Conservation (phyloP, 1,284 basidiomycete species). For the Cutaneotrichosporon cavernicola region DNA sequence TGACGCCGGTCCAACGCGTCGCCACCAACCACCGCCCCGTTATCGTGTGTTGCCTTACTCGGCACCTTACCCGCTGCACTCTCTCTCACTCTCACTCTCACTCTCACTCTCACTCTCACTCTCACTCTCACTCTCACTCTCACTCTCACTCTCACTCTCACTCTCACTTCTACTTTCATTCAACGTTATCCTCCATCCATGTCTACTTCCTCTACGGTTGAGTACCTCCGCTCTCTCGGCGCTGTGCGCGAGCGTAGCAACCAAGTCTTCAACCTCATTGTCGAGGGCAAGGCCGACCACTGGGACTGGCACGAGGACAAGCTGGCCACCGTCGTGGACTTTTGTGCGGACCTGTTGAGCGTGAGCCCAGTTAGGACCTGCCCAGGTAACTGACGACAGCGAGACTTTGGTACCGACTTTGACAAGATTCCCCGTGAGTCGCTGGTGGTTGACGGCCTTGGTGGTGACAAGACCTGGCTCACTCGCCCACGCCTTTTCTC, state of each 20-base stretch:
- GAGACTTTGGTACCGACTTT: slow-evolving; percentile 76
- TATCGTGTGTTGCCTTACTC: not conserved
- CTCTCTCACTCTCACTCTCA: not conserved
- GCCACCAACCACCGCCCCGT: not conserved
- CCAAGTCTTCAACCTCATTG: slow-evolving; percentile 73
- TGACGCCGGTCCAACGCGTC: not conserved
- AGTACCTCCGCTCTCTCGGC: slow-evolving; percentile 79
- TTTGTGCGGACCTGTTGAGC: slow-evolving; percentile 77
- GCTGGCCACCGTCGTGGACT: slow-evolving; percentile 70
- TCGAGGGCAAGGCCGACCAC: slow-evolving; percentile 71
- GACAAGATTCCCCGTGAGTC: slow-evolving; percentile 52
- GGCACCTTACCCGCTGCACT: not conserved
- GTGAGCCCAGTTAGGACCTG: slow-evolving; percentile 54
- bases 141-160: not conserved
- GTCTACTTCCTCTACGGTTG: slow-evolving; percentile 1
- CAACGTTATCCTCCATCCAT: not conserved
- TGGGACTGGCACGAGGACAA: slow-evolving; percentile 80
- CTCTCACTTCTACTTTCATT: not conserved
- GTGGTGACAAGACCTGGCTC: too few species aligned
- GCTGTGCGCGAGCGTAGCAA: slow-evolving; percentile 81
- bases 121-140: not conserved
- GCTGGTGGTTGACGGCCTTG: too few species aligned
- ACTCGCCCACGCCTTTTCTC: not conserved
- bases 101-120: not conserved
- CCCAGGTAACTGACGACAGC: slow-evolving; percentile 54